Percentiles rank a stretch among this genome's conserved stretches.
These are phyloP conservation scores for Zelopaecilomyces penicillatus DNA, from an alignment of 2,329 filamentous ascomycete species.

Conservation along the genomic window DNA sequence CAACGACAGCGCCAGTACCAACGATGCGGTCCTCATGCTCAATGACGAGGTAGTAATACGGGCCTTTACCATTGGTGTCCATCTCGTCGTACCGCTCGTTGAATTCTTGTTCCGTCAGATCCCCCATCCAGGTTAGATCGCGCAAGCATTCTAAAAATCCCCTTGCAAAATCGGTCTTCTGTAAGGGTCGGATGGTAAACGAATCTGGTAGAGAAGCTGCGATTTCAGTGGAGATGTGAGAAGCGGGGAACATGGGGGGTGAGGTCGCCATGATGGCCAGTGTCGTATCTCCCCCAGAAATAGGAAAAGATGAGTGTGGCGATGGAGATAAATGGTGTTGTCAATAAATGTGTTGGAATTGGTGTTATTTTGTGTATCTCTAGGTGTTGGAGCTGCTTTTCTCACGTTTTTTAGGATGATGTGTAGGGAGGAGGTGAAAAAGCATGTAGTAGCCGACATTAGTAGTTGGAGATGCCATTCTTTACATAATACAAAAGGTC, in stretches of 20 bases:
- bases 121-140: conserved; percentile 69
- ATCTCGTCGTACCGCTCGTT: conserved; percentile 58
- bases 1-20: conserved; percentile 66
- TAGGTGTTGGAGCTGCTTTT: too few relatives aligned
- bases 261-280: conserved; percentile 8
- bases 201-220: conserved; percentile 52
- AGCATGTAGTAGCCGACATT: too few relatives aligned
- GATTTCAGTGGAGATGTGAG: conserved; percentile 58
- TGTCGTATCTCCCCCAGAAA: too few relatives aligned
- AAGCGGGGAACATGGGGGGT: conserved; percentile 50
- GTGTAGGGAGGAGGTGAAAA: too few relatives aligned
- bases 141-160: conserved; percentile 70
- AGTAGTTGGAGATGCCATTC: too few relatives aligned
- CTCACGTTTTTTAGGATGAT: too few relatives aligned
- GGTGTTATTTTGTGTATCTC: neutral
- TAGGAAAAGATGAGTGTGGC: neutral
- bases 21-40: conserved; percentile 56
- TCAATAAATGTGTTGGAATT: neutral
- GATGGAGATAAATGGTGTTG: neutral
- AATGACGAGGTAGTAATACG: conserved; percentile 66
- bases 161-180: conserved; percentile 56
- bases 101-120: conserved; percentile 59
- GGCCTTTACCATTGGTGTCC: conserved; percentile 25
- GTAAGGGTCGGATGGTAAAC: conserved; percentile 64
- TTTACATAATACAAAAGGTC: too few relatives aligned